Conservation (phyloP, 2,329 filamentous ascomycete genomes). For the Colletotrichum spaethianum region DNA sequence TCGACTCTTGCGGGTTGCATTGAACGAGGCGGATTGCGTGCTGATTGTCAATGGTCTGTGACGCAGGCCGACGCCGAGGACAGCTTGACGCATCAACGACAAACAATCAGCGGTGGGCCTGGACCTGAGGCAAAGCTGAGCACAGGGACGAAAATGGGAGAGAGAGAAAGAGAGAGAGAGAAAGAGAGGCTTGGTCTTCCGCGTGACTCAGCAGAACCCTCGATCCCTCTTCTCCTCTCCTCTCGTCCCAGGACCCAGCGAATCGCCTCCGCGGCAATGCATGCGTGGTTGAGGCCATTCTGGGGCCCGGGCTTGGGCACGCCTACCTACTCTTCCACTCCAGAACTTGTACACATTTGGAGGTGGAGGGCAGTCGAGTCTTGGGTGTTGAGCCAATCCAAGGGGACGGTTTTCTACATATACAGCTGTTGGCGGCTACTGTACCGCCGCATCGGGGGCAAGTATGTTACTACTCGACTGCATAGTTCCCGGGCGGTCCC, state of each 20-base stretch:
- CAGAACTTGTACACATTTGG: conserved; percentile 4
- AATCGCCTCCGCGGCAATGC: conserved; percentile 4
- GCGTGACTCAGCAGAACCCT: conserved; percentile 5
- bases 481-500: neutral
- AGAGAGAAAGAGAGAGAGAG: neutral
- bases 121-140: neutral
- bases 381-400: neutral
- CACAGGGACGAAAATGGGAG: neutral
- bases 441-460: neutral
- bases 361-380: neutral
- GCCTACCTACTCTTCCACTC: conserved; percentile 7
- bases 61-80: neutral
- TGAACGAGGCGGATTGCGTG: conserved; percentile 7
- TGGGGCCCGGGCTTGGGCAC: conserved; percentile 16
- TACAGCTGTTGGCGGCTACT: too few relatives aligned
- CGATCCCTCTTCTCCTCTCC: neutral
- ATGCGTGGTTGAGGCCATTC: conserved; percentile 15
- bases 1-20: conserved; percentile 6
- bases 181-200: neutral
- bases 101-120: neutral
- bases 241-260: conserved; percentile 4
- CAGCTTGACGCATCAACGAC: neutral
- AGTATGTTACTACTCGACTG: neutral
- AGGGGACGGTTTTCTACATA: neutral
- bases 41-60: neutral